Conservation (phyloP, 2,329 filamentous ascomycete species). For the Penicillium brevicompactum region DNA sequence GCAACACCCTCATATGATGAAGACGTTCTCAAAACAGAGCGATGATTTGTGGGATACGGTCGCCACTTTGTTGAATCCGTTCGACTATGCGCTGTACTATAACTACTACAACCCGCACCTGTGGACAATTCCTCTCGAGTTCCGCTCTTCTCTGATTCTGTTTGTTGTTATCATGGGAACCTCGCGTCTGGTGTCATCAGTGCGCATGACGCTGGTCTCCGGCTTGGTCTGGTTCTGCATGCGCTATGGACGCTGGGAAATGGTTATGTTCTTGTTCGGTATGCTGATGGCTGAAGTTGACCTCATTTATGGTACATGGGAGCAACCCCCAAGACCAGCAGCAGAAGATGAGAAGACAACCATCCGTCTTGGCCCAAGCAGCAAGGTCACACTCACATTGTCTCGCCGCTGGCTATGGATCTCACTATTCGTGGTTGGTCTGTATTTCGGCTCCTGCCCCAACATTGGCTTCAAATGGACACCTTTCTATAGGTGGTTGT, state of each 20-base stretch:
- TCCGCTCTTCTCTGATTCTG: slow-evolving; percentile 48
- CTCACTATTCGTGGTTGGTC: slow-evolving; percentile 40
- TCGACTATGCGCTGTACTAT: slow-evolving; percentile 43
- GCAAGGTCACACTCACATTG: slow-evolving; percentile 22
- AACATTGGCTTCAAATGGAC: slow-evolving; percentile 44
- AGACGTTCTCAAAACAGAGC: slow-evolving; percentile 35
- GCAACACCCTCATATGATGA: slow-evolving; percentile 45
- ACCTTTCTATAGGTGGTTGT: slow-evolving; percentile 46
- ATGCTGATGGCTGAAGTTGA: slow-evolving; percentile 49
- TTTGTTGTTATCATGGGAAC: slow-evolving; percentile 45
- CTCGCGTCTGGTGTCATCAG: slow-evolving; percentile 35
- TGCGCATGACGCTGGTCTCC: slow-evolving; percentile 39
- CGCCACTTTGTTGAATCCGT: slow-evolving; percentile 39
- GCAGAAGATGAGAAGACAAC: slow-evolving; percentile 21
- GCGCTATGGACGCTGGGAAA: slow-evolving; percentile 47
- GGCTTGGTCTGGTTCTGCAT: slow-evolving; percentile 43
- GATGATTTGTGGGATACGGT: slow-evolving; percentile 40
- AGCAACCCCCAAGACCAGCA: slow-evolving; percentile 14
- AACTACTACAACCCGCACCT: slow-evolving; percentile 50
- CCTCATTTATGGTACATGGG: slow-evolving; percentile 42
- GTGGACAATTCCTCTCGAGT: slow-evolving; percentile 51
- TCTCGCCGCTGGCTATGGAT: slow-evolving; percentile 39
- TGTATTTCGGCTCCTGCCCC: slow-evolving; percentile 47
- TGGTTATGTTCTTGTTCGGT: slow-evolving; percentile 45
- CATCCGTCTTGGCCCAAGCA: slow-evolving; percentile 15